Evolutionary conservation across 2,329 filamentous ascomycete genomes (phyloP), one percentile per base, ranked within the genome.

Genomic region (Fusarium pseudograminearum): DNA sequence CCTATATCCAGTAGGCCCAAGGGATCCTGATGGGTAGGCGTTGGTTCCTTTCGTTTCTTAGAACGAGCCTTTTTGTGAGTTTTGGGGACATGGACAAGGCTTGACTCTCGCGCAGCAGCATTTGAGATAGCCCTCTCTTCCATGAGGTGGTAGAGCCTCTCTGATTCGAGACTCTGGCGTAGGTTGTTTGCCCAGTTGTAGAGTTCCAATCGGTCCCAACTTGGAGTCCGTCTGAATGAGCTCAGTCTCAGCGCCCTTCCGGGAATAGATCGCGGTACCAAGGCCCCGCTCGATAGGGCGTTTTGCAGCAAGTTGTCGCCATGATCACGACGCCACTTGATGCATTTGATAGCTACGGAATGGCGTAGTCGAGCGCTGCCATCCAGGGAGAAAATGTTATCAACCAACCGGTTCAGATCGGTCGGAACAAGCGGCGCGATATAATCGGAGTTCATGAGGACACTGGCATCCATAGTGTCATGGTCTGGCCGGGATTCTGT

Each of bases 381-480:
- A 46, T 95, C 90, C 6, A 87, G 85, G 46, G 93, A 90, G 73
- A 98, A 94, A 1, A 98, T 82, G 20, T 88, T 87, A 11, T 89
- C 83, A n/a, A 97, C 87, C 2, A 98, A 83, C 11, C 82, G 79
- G 7, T 79, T 75, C 4, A 98, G 86, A 42, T 98, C 94, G 11
- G 93, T 96, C 1, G 87, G 80, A 5, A 92, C 81, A 7, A 98
- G 84, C 2, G 95, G 95, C 65, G 93, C 91, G 16, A 96, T 83
- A 76, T 98, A 98, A 74, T 96, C 92, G 2, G 94, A 91, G 58
- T 90, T 94, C 95, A 98, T 98, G 20, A 98, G 85, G 0, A 97
- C 84, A 74, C 93, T 97, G 20, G 94, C 95, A 77, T 98, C 95
- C 90, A 98, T 97, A 44, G 86, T 89, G 40, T 97, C 93, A 64